Conservation (phyloP, 164 flowering plant species). For the Aristolochia californica region DNA sequence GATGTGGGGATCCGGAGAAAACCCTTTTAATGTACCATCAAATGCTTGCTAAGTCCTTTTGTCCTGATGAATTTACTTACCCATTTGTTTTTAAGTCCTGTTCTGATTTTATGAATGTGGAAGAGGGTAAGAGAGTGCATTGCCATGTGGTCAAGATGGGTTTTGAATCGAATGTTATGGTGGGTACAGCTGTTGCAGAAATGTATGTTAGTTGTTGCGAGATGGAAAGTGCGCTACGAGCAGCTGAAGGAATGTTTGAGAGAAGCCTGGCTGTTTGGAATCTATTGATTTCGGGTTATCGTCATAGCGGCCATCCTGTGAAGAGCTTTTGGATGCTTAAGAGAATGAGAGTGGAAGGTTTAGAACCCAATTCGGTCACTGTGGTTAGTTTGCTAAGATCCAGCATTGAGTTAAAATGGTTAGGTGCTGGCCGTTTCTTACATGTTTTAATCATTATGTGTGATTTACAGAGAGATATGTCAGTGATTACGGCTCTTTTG, state of each 20-base stretch:
- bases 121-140: slow-evolving; percentile 24
- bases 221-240: slow-evolving; percentile 4
- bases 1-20: slow-evolving; percentile 18
- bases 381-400: slow-evolving; percentile 27
- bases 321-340: slow-evolving; percentile 16
- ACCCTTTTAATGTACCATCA: slow-evolving; percentile 26
- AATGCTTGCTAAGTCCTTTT: slow-evolving; percentile 25
- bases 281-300: slow-evolving; percentile 4
- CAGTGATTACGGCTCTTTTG: slow-evolving; percentile 41
- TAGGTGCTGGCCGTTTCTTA: slow-evolving; percentile 22
- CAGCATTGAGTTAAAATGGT: slow-evolving; percentile 25
- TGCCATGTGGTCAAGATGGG: slow-evolving; percentile 36
- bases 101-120: slow-evolving; percentile 15
- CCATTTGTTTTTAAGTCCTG: slow-evolving; percentile 33
- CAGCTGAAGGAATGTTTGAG: slow-evolving; percentile 13
- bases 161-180: slow-evolving; percentile 22
- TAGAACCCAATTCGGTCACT: slow-evolving; percentile 20
- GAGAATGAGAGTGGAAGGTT: slow-evolving; percentile 27
- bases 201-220: slow-evolving; percentile 15
- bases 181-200: slow-evolving; percentile 21
- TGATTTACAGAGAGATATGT: slow-evolving; percentile 18
- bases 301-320: slow-evolving; percentile 6
- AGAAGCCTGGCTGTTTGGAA: slow-evolving; percentile 6
- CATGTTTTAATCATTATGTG: slow-evolving; percentile 29
- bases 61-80: slow-evolving; percentile 36